Evolutionary conservation across 2,329 filamentous ascomycete species (phyloP), one percentile per base, ranked within the genome.

Genomic region (Cladosporium phlei): DNA sequence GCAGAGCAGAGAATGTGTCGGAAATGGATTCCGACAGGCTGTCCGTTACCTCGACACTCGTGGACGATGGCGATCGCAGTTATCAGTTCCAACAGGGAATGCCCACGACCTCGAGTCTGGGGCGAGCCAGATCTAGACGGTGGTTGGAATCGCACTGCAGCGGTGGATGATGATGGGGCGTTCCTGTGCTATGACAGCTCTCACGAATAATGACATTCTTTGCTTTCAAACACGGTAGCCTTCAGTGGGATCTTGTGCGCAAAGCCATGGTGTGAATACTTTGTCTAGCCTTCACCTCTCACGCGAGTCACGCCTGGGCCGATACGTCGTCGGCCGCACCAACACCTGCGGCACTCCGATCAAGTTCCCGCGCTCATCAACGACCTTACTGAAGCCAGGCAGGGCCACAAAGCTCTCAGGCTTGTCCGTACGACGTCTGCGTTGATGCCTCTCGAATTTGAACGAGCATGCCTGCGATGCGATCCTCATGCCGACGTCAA

Each of bases 61-160:
- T 30, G 28, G 28, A 30, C 16, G 28, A 7, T 3, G 16, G n/a
- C 3, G 28, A 7, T 30, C 12, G 11, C 2, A 30, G 28, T 14
- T 14, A 30, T 5, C 3, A 30, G 4, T 4, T 11, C 2, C 12
- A 14, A 14, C 9, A 7, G 5, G 16, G 11, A n/a, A 14, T 30
- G 4, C 16, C 11, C 12, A 30, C 5, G 12, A 12, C 28, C 16
- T 14, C 28, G 3, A 14, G 5, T 12, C 8, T 14, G 8, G 28
- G 28, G 11, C 28, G 35, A 25, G 35, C 35, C 21, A 38, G 35
- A 21, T 38, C 35, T 38, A 17, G 35, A 25, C 35, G 35, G 24
- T 38, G 35, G 35, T 25, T 38, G 20, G 35, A 38, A 25, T 14
- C 35, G 8, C 28, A 30, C 8, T 30, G 28, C 28, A 30, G 11